Conservation (phyloP, 305 asterid genomes). For the Nicotiana rustica region DNA sequence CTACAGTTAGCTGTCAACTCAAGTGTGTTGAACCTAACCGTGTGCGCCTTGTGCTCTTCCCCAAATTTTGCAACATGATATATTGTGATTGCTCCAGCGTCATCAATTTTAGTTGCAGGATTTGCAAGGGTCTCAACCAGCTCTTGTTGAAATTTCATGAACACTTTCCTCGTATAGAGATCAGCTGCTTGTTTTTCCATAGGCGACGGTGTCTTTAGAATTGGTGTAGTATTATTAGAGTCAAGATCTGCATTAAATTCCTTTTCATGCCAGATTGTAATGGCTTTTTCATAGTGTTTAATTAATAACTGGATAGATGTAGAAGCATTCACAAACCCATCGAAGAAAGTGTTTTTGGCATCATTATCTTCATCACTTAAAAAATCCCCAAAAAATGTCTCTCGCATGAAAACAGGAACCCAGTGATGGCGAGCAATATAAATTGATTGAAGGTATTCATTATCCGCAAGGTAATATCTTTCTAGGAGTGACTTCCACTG, state of each 20-base stretch:
- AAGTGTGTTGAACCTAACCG: constrained; percentile 41
- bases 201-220: constrained; percentile 52
- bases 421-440: constrained; percentile 47
- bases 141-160: constrained; percentile 50
- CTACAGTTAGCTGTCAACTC: constrained; percentile 54
- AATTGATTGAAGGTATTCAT: constrained; percentile 49
- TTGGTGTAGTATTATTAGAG: constrained; percentile 40
- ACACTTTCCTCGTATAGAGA: constrained; percentile 48
- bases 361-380: constrained; percentile 34
- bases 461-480: constrained; percentile 44
- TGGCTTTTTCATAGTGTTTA: constrained; percentile 48
- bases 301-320: constrained; percentile 42
- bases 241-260: constrained; percentile 51
- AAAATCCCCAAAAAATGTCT: constrained; percentile 50
- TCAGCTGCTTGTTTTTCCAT: constrained; percentile 58
- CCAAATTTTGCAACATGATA: constrained; percentile 52
- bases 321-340: constrained; percentile 45
- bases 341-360: constrained; percentile 38
- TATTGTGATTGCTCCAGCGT: constrained; percentile 36
- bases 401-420: constrained; percentile 48
- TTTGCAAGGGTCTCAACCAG: constrained; percentile 54
- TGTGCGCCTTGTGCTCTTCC: constrained; percentile 47
- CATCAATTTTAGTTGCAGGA: constrained; percentile 49
- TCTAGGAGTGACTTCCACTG: constrained; percentile 44
- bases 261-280: constrained; percentile 48